Base-by-base conservation (phyloP, 331 rosid genomes). In the Phaseolus coccineus region DNA sequence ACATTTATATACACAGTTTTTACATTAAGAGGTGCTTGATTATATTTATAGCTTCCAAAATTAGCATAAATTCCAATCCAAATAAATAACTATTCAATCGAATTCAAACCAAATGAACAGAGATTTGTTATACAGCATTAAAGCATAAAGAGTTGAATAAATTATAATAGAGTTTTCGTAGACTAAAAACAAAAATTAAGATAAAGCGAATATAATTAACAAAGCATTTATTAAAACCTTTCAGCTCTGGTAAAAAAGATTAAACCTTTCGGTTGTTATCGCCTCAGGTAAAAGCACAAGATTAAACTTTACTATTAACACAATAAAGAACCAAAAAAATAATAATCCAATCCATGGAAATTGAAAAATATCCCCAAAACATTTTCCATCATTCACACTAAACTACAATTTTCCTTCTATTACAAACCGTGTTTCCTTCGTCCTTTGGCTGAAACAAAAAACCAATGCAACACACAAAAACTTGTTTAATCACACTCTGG, bases 381-480 rank as follows among this genome's bases (percentile, higher is more conserved):
- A 44, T 59, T 48, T 27, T 48, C 40, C 22, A 30, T 57, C 19
- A 61, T 30, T 2, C 37, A 61, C 39, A 61, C 69, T 63, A 63
- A 59, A 55, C 31, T 22, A 27, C 33, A 62, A 61, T 22, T 30
- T 62, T 51, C 19, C 4, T 7, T 50, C n/a, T 42, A 56, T 8
- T 56, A 16, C 51, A 8, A 53, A 6, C 8, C 22, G 22, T 15
- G 46, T 70, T 70, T 31, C 8, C 0, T 50, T 7, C 22, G 22
- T 19, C 6, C 40, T 59, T 12, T 28, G 2, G 11, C 22, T 4
- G 9, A 22, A 12, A 8, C 10, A 40, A 69, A 61, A 61, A 28
- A 31, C 37, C 59, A 72, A 53, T 9, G 64, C 22, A 80, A 63
- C 48, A 61, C 22, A 67, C 51, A 65, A 65, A 65, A n/a, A 50